Conservation (phyloP, 352 stramenopile species). For the Phytophthora vignae region DNA sequence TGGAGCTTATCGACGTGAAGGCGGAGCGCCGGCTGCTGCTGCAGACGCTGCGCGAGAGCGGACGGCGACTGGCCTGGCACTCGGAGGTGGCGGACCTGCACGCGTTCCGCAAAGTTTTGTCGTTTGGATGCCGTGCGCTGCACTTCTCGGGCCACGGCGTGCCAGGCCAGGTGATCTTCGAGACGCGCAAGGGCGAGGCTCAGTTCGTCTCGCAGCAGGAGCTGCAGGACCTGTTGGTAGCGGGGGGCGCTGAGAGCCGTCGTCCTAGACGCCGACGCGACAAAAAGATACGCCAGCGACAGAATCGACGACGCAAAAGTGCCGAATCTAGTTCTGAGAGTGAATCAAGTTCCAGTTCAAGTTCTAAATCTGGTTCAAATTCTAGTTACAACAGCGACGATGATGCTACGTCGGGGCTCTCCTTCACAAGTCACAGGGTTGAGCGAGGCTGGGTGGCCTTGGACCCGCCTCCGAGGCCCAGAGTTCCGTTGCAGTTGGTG, state of each 20-base stretch:
- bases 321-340: conserved; percentile 1
- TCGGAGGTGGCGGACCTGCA: conserved; percentile 83
- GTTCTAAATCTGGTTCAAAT: conserved; percentile 4
- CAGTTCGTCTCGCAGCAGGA: conserved; percentile 88
- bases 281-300: conserved; percentile 11
- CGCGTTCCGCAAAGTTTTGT: conserved; percentile 84
- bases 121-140: conserved; percentile 75
- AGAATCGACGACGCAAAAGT: conserved; percentile 14
- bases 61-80: conserved; percentile 75
- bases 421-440: conserved; percentile 49
- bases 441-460: conserved; percentile 52
- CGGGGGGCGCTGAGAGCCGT: conserved; percentile 56
- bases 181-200: conserved; percentile 80
- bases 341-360: conserved; percentile 2
- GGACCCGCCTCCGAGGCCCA: conserved; percentile 38
- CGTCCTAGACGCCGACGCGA: conserved; percentile 11
- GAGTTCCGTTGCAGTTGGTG: conserved; percentile 77
- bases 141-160: conserved; percentile 86
- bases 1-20: conserved; percentile 89
- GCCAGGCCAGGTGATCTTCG: conserved; percentile 83
- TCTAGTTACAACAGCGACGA: conserved; percentile 22
- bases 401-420: conserved; percentile 22
- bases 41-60: conserved; percentile 74
- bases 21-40: conserved; percentile 78
- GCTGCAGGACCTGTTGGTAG: conserved; percentile 77